Percentiles rank a stretch among this genome's conserved stretches.
Evolutionary conservation across 2,329 filamentous ascomycete species (phyloP).

Genomic region (Diaporthe vaccinii): DNA sequence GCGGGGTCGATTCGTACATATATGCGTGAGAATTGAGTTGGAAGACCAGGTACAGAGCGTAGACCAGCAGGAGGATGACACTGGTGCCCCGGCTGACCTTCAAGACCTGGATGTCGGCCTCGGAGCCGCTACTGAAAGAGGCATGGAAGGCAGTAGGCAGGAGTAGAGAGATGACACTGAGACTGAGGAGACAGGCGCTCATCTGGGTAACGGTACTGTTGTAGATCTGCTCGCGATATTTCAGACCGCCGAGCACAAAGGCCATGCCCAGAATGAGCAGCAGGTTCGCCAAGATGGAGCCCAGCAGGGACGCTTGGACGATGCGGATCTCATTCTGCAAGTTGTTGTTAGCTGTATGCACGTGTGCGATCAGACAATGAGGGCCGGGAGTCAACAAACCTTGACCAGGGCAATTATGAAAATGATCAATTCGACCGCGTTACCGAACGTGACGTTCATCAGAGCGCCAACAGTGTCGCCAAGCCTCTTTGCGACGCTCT

Average conservation of each 20-base stretch:
- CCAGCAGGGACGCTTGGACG: conserved; percentile 81
- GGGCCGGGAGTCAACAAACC: background rate
- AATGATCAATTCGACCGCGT: conserved; percentile 73
- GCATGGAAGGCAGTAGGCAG: conserved; percentile 69
- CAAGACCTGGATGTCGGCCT: conserved; percentile 73
- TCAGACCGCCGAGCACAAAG: conserved; percentile 77
- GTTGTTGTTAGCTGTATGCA: background rate
- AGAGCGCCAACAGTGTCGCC: conserved; percentile 72
- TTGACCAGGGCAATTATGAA: conserved; percentile 60
- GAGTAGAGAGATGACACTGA: conserved; percentile 65
- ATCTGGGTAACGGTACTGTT: conserved; percentile 81
- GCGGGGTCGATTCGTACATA: conserved; percentile 79
- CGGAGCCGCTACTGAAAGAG: conserved; percentile 71
- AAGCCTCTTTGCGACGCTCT: conserved; percentile 68
- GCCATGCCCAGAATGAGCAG: conserved; percentile 83
- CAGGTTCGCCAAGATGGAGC: conserved; percentile 83
- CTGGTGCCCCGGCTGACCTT: conserved; percentile 84
- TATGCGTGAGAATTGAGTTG: conserved; percentile 78
- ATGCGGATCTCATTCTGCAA: conserved; percentile 75
- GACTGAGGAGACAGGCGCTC: conserved; percentile 77
- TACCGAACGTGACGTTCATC: conserved; percentile 73
- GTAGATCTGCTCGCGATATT: conserved; percentile 78
- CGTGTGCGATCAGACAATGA: background rate
- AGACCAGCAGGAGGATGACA: conserved; percentile 79
- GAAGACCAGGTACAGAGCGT: conserved; percentile 80